These are phyloP conservation scores for Vaccinium myrtillus DNA, from an alignment of 148 eudicot genomes.

Conservation along the genomic window DNA sequence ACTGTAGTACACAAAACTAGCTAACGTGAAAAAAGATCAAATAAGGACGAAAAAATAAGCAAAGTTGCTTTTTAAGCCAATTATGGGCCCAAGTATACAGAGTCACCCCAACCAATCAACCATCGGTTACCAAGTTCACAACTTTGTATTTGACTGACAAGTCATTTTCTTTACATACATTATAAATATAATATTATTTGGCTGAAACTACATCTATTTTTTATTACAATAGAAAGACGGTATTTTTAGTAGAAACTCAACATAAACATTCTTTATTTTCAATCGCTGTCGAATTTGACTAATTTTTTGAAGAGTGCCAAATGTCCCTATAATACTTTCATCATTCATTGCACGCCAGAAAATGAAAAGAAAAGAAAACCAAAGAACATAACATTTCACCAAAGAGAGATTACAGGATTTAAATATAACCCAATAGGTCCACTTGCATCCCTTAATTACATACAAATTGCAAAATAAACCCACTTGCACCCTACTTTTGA, in stretches of 20 bases:
- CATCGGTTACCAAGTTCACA: not conserved
- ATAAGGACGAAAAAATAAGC: too few relatives aligned
- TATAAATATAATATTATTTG: too few relatives aligned
- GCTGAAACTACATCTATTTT: too few relatives aligned
- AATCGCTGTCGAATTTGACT: not conserved
- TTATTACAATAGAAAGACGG: too few relatives aligned
- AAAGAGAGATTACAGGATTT: conserved; percentile 1
- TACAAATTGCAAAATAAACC: not conserved
- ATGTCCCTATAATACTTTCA: not conserved
- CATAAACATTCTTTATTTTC: not conserved
- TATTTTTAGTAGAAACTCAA: too few relatives aligned
- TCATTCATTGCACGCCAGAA: not conserved
- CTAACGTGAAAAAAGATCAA: too few relatives aligned
- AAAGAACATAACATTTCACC: not conserved
- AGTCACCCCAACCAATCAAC: not conserved
- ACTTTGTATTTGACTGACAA: not conserved
- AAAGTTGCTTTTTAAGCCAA: too few relatives aligned
- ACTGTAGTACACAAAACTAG: too few relatives aligned
- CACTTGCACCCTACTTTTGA: not conserved
- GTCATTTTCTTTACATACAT: too few relatives aligned
- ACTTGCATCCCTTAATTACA: not conserved
- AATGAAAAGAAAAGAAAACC: not conserved
- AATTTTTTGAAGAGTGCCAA: not conserved
- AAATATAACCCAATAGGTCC: not conserved
- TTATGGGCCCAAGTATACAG: too few relatives aligned